Conservation (phyloP, 345 rosid genomes). For the Dipteronia sinensis region DNA sequence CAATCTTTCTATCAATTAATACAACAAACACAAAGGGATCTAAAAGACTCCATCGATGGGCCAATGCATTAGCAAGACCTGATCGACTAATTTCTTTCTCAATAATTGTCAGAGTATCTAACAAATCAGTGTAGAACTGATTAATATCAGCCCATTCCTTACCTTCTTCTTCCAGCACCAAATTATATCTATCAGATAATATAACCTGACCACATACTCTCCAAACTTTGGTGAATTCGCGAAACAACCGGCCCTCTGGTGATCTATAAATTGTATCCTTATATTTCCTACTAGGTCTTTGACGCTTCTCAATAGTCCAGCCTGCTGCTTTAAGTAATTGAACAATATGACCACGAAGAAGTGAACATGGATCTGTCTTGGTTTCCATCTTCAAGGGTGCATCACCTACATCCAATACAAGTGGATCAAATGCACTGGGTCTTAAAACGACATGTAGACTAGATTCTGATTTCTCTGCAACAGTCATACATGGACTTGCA, state of each 20-base stretch:
- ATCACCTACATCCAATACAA: conserved; percentile 31
- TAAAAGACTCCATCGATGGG: conserved; percentile 68
- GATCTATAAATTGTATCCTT: conserved; percentile 59
- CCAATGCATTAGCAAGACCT: conserved; percentile 44
- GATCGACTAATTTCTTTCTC: conserved; percentile 54
- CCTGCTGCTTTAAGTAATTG: conserved; percentile 56
- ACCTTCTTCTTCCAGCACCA: conserved; percentile 42
- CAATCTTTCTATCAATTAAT: conserved; percentile 73
- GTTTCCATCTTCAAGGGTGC: conserved; percentile 41
- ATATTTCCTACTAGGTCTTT: conserved; percentile 56
- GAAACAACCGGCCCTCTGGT: conserved; percentile 61
- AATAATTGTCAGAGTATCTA: conserved; percentile 46
- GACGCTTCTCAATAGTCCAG: conserved; percentile 66
- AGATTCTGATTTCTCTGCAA: conserved; percentile 34
- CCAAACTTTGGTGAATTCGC: conserved; percentile 86
- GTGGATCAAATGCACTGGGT: conserved; percentile 33
- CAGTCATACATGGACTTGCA: conserved; percentile 42
- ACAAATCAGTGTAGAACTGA: conserved; percentile 71
- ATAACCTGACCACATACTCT: conserved; percentile 59
- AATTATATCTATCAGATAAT: conserved; percentile 38
- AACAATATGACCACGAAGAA: conserved; percentile 60
- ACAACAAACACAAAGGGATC: conserved; percentile 89
- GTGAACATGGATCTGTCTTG: conserved; percentile 67
- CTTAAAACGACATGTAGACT: conserved; percentile 33
- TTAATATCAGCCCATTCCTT: conserved; percentile 71